These are phyloP conservation scores for Crithidia sp. DNA, from an alignment of 208 protist genomes.

Conservation along the genomic window DNA sequence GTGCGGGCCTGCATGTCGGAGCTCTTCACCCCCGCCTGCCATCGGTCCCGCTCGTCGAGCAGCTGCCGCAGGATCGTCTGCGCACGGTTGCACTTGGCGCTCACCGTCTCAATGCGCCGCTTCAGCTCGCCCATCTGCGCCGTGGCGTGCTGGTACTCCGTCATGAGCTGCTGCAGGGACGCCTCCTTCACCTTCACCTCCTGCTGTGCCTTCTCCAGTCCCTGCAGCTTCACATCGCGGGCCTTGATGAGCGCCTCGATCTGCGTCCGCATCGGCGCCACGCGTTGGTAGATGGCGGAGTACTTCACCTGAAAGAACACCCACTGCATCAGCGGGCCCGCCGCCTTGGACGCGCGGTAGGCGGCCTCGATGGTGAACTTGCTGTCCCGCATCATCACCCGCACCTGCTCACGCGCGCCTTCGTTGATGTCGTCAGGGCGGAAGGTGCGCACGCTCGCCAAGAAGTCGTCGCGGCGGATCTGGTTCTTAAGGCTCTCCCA, in stretches of 20 bases:
- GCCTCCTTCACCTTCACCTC: conserved; percentile 91
- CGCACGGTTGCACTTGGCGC: conserved; percentile 93
- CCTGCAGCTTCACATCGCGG: conserved; percentile 59
- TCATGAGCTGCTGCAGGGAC: conserved; percentile 89
- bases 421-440: conserved; percentile 88
- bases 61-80: conserved; percentile 93
- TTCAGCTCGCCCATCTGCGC: conserved; percentile 93
- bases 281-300: conserved; percentile 89
- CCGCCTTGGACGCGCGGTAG: conserved; percentile 95
- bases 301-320: conserved; percentile 95
- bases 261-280: conserved; percentile 95
- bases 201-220: conserved; percentile 62
- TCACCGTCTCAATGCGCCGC: conserved; percentile 78
- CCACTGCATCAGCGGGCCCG: conserved; percentile 98
- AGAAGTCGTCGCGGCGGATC: conserved; percentile 95
- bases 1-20: conserved; percentile 92
- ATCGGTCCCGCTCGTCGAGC: conserved; percentile 93
- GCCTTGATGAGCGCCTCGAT: conserved; percentile 89
- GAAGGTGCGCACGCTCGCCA: conserved; percentile 95
- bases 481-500: conserved; percentile 95
- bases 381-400: conserved; percentile 89
- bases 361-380: conserved; percentile 95
- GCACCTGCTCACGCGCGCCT: conserved; percentile 54
- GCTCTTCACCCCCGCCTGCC: conserved; percentile 89
- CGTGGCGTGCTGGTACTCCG: conserved; percentile 96